Base-by-base conservation (phyloP, 345 rosid genomes). In the Nephelium lappaceum region DNA sequence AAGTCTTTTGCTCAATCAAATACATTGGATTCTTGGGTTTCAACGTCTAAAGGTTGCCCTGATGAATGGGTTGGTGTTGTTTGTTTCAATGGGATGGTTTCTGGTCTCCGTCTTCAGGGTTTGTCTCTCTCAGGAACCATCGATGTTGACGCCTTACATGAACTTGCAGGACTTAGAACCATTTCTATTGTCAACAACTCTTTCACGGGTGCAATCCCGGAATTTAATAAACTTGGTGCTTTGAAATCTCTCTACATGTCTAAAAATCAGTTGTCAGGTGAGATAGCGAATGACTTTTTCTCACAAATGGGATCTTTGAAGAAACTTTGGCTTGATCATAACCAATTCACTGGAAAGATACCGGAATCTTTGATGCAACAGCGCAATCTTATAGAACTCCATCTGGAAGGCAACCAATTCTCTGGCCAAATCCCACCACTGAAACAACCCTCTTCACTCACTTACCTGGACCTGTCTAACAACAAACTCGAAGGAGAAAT, bases 401-500 rank as follows among this genome's bases (percentile, higher is more conserved):
- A 95, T 77, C 82, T 93, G 16, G 93, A 95, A 81, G 71, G 63
- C 6, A 93, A 95, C 77, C 80, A 60, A 3, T 91, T 93, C 78
- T 81, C 97, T 2, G 98, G 99, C 41, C 3, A 45, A 41, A 85
- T 95, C 67, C 98, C 96, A 11, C 67, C 79, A 18, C 39, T 84
- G 70, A 81, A 68, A 58, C 57, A 78, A 0, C 79, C 78, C 36
- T 42, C 82, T 55, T 27, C 47, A 45, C 12, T 89, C 6, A 73
- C 63, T 27, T 78, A 85, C 4, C 15, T 95, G 16, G 86, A 92
- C 77, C n/a, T 93, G 15, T 83, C 96, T 5, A 3, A 69, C 77
- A 95, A 95, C 85, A 41, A 79, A 4, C 87, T 95, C n/a, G 86
- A 83, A 83, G 98, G 98, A 51, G 43, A 78, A 63, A 82, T 95